Evolutionary conservation across 441 rosid species (phyloP).

Genomic region (Erysimum cheiri): DNA sequence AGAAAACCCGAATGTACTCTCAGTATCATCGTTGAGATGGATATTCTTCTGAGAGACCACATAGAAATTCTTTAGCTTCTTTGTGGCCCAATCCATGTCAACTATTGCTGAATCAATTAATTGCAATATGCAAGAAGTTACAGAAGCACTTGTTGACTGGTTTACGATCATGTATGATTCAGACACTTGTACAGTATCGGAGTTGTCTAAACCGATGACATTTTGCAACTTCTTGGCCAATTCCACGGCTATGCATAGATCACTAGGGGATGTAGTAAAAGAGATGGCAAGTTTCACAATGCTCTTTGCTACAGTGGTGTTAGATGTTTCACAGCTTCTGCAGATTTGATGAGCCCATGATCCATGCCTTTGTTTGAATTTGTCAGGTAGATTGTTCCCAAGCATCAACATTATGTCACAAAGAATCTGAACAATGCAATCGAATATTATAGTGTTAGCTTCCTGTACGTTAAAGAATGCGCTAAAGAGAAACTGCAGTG

Average conservation of each 20-base stretch:
- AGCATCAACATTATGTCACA: slow-evolving; percentile 59
- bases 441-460: slow-evolving; percentile 12
- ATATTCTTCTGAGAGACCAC: slow-evolving; percentile 51
- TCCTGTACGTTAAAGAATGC: slow-evolving; percentile 15
- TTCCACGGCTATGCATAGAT: slow-evolving; percentile 56
- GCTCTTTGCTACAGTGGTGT: slow-evolving; percentile 57
- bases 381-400: slow-evolving; percentile 57
- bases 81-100: slow-evolving; percentile 72
- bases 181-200: slow-evolving; percentile 45
- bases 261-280: slow-evolving; percentile 61
- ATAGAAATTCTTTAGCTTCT: slow-evolving; percentile 56
- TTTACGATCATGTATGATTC: slow-evolving; percentile 59
- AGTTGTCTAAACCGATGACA: slow-evolving; percentile 48
- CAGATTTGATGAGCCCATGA: slow-evolving; percentile 65
- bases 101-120: slow-evolving; percentile 53
- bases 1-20: slow-evolving; percentile 46
- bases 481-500: slow-evolving; percentile 27
- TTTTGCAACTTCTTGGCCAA: slow-evolving; percentile 59
- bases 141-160: slow-evolving; percentile 52
- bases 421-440: slow-evolving; percentile 53
- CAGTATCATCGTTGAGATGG: slow-evolving; percentile 46
- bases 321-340: slow-evolving; percentile 55
- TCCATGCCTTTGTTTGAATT: slow-evolving; percentile 63
- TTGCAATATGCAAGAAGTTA: slow-evolving; percentile 64
- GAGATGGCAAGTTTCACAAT: slow-evolving; percentile 56